phyloP scores from a whole-genome alignment of 2,329 filamentous ascomycete species.

The Magnaporthiopsis incrustans region DNA sequence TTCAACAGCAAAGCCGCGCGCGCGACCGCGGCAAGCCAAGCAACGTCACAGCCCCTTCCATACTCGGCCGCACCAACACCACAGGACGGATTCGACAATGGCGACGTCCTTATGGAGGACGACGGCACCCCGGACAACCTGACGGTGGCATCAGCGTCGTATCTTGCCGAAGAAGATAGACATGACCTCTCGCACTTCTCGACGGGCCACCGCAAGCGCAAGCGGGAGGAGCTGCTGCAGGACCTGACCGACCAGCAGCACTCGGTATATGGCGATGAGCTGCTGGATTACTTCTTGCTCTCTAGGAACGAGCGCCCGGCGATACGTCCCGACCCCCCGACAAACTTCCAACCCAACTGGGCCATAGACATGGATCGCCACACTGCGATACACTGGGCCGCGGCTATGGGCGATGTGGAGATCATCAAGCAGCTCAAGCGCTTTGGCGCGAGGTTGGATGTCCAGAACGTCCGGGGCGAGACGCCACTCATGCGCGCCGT shows the following conservation, averaged over 20 bases:
- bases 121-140: slow-evolving; percentile 78
- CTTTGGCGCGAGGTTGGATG: slow-evolving; percentile 67
- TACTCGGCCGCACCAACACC: neutral
- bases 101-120: slow-evolving; percentile 56
- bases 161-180: slow-evolving; percentile 68
- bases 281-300: slow-evolving; percentile 93
- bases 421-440: slow-evolving; percentile 82
- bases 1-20: slow-evolving; percentile 13
- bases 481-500: slow-evolving; percentile 93
- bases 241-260: slow-evolving; percentile 72
- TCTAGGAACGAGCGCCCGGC: slow-evolving; percentile 70
- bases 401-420: slow-evolving; percentile 91
- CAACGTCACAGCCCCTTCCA: slow-evolving; percentile 15
- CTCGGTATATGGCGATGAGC: slow-evolving; percentile 81
- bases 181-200: slow-evolving; percentile 59
- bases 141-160: slow-evolving; percentile 68
- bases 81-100: slow-evolving; percentile 57
- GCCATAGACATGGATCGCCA: slow-evolving; percentile 91
- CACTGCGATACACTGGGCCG: slow-evolving; percentile 93
- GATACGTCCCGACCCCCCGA: slow-evolving; percentile 68
- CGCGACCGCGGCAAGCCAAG: slow-evolving; percentile 26
- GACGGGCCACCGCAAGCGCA: slow-evolving; percentile 64
- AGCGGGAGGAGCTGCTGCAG: slow-evolving; percentile 58
- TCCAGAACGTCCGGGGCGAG: slow-evolving; percentile 66
- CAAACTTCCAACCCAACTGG: slow-evolving; percentile 81